Percentiles rank a stretch among this genome's conserved stretches.
Evolutionary conservation across 192 early-diverging fungal genomes (phyloP).

Genomic region (Cetraspora pellucida): DNA sequence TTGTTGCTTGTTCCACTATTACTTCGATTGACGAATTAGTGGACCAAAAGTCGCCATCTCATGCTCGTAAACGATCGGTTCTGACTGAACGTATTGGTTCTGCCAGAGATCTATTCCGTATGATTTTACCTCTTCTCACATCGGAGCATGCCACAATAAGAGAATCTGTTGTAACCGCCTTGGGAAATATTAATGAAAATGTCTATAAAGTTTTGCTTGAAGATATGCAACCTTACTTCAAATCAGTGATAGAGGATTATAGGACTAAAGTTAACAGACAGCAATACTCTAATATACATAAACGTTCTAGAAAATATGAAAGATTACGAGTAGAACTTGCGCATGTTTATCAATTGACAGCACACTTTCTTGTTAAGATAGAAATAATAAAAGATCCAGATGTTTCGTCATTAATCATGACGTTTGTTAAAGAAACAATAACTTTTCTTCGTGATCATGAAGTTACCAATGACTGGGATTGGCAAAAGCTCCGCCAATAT

Average conservation of each 20-base stretch:
- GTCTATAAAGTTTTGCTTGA: constrained; percentile 71
- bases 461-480: constrained; percentile 84
- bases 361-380: constrained; percentile 63
- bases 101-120: constrained; percentile 63
- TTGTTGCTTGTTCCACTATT: constrained; percentile 72
- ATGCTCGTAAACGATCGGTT: constrained; percentile 35
- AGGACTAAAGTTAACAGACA: constrained; percentile 46
- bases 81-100: constrained; percentile 52
- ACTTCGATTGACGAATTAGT: constrained; percentile 37
- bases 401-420: constrained; percentile 66
- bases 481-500: constrained; percentile 83
- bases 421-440: constrained; percentile 77
- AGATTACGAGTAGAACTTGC: constrained; percentile 72
- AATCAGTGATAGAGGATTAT: constrained; percentile 63
- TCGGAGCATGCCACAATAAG: constrained; percentile 69
- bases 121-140: constrained; percentile 65
- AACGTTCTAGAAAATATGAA: constrained; percentile 64
- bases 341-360: constrained; percentile 70
- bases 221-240: constrained; percentile 64
- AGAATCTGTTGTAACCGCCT: constrained; percentile 63
- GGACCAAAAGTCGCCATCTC: neutral
- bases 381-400: constrained; percentile 59
- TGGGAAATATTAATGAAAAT: constrained; percentile 66
- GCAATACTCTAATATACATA: constrained; percentile 58
- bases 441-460: constrained; percentile 76